Base-by-base conservation (phyloP, 2,329 filamentous ascomycete genomes). In the Stagonosporopsis vannaccii region DNA sequence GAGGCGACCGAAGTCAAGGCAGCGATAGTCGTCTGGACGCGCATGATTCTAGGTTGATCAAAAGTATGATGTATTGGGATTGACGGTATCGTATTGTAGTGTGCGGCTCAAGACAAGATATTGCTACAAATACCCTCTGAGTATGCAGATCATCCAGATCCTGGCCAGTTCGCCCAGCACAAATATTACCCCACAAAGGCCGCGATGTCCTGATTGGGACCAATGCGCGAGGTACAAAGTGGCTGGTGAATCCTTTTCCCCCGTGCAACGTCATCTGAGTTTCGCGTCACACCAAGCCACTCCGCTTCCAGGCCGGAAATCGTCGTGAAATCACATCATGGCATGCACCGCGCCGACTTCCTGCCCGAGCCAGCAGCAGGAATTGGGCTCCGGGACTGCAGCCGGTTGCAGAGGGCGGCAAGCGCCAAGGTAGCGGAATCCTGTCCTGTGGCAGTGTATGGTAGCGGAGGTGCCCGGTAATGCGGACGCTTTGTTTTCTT, bases 1-100 rank as follows among this genome's bases (percentile, higher is more conserved):
- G 60, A 61, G 0, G 59, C 62, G 36, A 60, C 62, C 19, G 63
- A 63, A 23, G 63, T 51, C 33, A 68, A 43, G 6, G 61, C 46
- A n/a, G 56, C 48, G 37, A 68, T 40, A n/a, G 62, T 61, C n/a
- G 45, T 46, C 25, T 54, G 32, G 33, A 68, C 42, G 41, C 63
- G 65, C 66, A 69, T 68, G 6, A 49, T 35, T 45, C 2, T 44
- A 8, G 17, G 25, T 30, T n/a, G 32, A 51, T n/a, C n/a, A n/a
- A n/a, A n/a, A n/a, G n/a, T n/a, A n/a, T n/a, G 12, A 8, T n/a
- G 33, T 15, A 9, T 3, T 20, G 22, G 22, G 6, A 22, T 8
- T 28, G 17, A 1, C 22, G n/a, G 12, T 36, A 19, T 25, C 11
- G 37, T 25, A 19, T 19, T 19, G 35, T 32, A 32, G 41, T 22